These are phyloP conservation scores for Malassezia psittaci DNA, from an alignment of 1,284 basidiomycete genomes.

Conservation along the genomic window DNA sequence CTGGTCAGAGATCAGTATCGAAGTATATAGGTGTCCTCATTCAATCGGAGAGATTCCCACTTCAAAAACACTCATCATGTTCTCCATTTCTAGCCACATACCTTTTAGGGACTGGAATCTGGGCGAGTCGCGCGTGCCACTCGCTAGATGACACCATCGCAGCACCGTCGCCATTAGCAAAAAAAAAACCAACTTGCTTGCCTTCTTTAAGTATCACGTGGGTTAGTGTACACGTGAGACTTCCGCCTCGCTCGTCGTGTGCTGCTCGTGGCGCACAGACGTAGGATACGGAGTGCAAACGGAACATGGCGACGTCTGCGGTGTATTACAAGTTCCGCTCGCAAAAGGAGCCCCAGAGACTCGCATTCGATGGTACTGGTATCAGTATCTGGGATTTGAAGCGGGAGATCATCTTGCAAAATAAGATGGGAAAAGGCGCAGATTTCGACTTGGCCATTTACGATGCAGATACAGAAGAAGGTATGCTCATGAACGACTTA, in stretches of 20 bases:
- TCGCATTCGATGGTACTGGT: conserved; percentile 94
- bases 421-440: conserved; percentile 87
- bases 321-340: conserved; percentile 99
- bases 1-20: conserved; percentile 48
- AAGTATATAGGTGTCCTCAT: conserved; percentile 51
- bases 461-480: conserved; percentile 41
- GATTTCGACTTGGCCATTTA: conserved; percentile 90
- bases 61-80: conserved; percentile 52
- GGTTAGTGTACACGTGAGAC: too few relatives aligned
- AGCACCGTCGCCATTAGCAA: neutral
- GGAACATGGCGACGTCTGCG: conserved; percentile 45
- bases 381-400: conserved; percentile 99
- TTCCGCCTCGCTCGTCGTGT: conserved; percentile 3
- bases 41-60: conserved; percentile 58
- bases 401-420: conserved; percentile 90
- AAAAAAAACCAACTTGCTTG: neutral
- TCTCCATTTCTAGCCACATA: neutral
- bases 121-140: conserved; percentile 52
- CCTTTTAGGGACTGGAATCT: conserved; percentile 51
- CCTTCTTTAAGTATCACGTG: too few relatives aligned
- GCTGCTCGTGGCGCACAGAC: neutral
- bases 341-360: conserved; percentile 81
- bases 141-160: conserved; percentile 21
- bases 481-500: conserved; percentile 3
- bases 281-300: neutral